A percentile compares a stretch with the other conserved stretches of the same genome.
Evolutionary conservation across 371 early-diverging fungal genomes (phyloP).

Genomic region (Parasitella parasitica): DNA sequence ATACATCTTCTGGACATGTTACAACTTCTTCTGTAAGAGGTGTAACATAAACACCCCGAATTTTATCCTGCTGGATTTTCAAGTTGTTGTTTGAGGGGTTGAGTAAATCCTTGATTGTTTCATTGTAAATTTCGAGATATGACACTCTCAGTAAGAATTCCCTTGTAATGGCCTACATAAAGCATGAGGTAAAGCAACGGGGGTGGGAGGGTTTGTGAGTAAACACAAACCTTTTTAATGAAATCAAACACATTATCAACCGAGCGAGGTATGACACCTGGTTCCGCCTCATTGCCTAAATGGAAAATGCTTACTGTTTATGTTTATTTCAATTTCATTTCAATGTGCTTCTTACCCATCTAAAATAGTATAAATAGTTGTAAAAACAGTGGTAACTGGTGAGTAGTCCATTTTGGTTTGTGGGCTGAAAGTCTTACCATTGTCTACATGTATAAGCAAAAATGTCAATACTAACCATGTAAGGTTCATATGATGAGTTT

Average conservation of each 20-base stretch:
- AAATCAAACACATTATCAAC: constrained; percentile 55
- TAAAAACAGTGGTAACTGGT: too few species aligned
- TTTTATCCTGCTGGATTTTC: constrained; percentile 54
- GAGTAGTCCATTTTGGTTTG: too few species aligned
- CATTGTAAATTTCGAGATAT: constrained; percentile 97
- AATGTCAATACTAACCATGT: background rate
- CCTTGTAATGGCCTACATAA: constrained; percentile 45
- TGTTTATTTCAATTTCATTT: background rate
- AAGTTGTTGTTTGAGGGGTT: constrained; percentile 76
- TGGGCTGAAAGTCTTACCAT: background rate
- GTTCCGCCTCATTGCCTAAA: constrained; percentile 54
- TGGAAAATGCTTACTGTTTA: constrained; percentile 30
- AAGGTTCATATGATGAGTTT: background rate
- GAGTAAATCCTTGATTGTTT: constrained; percentile 80
- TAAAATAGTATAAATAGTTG: background rate
- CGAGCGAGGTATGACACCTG: constrained; percentile 58
- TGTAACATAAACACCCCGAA: constrained; percentile 82
- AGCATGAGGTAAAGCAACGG: background rate
- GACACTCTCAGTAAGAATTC: constrained; percentile 91
- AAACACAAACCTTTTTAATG: constrained; percentile 43
- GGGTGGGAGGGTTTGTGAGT: background rate
- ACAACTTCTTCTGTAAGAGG: constrained; percentile 91
- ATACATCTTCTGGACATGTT: constrained; percentile 77
- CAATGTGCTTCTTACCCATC: constrained; percentile 31
- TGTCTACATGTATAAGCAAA: constrained; percentile 1